Evolutionary conservation across 345 rosid species (phyloP).

Genomic region (Camelina sativa): DNA sequence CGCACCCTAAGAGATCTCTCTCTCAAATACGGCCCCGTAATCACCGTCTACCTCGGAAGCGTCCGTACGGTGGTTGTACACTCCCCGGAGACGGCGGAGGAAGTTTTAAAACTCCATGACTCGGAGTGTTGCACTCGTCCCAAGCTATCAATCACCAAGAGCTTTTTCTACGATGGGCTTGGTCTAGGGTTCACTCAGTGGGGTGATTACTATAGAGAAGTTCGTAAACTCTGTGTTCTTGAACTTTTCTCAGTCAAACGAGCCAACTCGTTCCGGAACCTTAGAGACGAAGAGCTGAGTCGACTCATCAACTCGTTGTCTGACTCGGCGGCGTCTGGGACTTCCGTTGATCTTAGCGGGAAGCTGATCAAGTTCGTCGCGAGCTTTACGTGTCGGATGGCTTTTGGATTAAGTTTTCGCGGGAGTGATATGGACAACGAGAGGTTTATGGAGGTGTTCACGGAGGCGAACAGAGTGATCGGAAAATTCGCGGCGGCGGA

Average conservation of each 20-base stretch:
- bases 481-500: conserved; percentile 46
- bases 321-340: conserved; percentile 31
- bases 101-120: conserved; percentile 50
- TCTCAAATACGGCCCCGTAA: conserved; percentile 53
- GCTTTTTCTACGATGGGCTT: conserved; percentile 45
- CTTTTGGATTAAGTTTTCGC: conserved; percentile 35
- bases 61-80: conserved; percentile 54
- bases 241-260: conserved; percentile 51
- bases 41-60: conserved; percentile 55
- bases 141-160: conserved; percentile 26
- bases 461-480: conserved; percentile 39
- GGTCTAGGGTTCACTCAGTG: conserved; percentile 54
- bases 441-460: conserved; percentile 32
- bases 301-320: conserved; percentile 41
- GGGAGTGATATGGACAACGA: conserved; percentile 44
- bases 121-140: conserved; percentile 53
- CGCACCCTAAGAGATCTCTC: conserved; percentile 49
- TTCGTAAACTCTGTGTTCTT: conserved; percentile 46
- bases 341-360: conserved; percentile 39
- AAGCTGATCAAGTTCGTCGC: conserved; percentile 42
- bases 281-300: conserved; percentile 51
- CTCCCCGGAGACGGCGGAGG: conserved; percentile 54
- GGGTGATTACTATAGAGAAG: conserved; percentile 45
- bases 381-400: conserved; percentile 42
- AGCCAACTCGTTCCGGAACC: conserved; percentile 47